Percentiles rank a stretch among this genome's conserved stretches.
phyloP scores from a whole-genome alignment of 2,329 filamentous ascomycete genomes.

The Colletotrichum orbiculare region DNA sequence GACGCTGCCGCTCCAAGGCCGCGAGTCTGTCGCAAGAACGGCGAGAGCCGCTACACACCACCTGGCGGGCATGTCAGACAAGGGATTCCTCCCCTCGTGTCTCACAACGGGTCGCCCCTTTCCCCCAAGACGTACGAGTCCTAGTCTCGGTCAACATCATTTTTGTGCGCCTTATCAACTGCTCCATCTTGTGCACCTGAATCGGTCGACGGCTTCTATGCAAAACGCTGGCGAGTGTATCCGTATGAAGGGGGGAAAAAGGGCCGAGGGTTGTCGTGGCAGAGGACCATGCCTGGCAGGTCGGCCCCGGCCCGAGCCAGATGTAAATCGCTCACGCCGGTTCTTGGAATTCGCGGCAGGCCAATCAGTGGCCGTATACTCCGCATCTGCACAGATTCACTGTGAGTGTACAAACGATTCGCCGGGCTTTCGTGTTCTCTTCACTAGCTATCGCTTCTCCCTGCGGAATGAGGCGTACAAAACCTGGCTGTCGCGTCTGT shows the following conservation, averaged over 20 bases:
- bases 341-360: too few relatives aligned
- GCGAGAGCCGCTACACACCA: background rate
- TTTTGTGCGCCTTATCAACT: slow-evolving; percentile 9
- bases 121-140: background rate
- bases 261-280: too few relatives aligned
- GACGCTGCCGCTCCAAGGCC: too few relatives aligned
- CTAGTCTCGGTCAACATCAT: slow-evolving; percentile 13
- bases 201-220: background rate
- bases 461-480: too few relatives aligned
- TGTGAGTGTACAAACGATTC: too few relatives aligned
- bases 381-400: too few relatives aligned
- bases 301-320: slow-evolving; percentile 24
- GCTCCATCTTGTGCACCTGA: background rate
- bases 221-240: too few relatives aligned
- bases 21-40: background rate
- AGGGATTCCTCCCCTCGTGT: slow-evolving; percentile 3
- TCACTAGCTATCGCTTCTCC: too few relatives aligned
- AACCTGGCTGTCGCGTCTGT: too few relatives aligned
- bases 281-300: background rate
- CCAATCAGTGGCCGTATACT: too few relatives aligned
- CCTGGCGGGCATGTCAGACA: background rate
- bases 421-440: too few relatives aligned
- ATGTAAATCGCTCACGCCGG: background rate
- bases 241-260: too few relatives aligned
- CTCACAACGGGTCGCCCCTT: slow-evolving; percentile 31